Evolutionary conservation across 208 protist species (phyloP), one percentile per base, ranked within the genome.

Genomic region (Acanthamoeba healyi): DNA sequence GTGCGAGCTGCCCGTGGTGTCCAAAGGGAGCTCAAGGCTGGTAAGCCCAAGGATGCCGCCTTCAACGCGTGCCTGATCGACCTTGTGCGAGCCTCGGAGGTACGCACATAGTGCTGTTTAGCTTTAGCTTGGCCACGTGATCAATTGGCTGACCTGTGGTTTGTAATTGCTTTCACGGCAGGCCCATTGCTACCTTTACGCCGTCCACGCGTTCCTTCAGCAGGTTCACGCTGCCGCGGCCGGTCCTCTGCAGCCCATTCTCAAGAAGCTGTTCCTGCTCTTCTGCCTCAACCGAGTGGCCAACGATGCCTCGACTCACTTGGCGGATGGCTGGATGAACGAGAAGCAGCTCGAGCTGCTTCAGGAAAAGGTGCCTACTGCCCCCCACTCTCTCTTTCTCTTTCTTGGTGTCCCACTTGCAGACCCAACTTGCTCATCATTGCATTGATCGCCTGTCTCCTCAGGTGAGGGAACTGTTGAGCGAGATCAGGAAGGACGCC

Each of bases 61-160:
- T 93, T 32, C 29, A 61, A 93, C 38, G 88, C 44, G 40, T 93
- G 88, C 67, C 65, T 93, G 26, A 93, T 81, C 32, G 88, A 93
- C 34, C 65, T 93, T 15, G 88, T 93, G 17, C 86, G 32, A 65
- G 86, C 86, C 54, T 92, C 67, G 1, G 67, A 42, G 34, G 34
- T 38, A 77, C 0, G 36, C 70, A 46, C 19, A 32, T 4, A 7
- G 7, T 2, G 65, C 29, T 81, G 6, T 46, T 6, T 46, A 5
- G 3, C 70, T 46, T 22, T 24, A 0, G 5, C 0, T n/a, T 46
- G n/a, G n/a, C n/a, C 74, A 32, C 32, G 36, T 54, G 10, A 15
- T 3, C 72, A 5, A 40, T 81, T 29, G 15, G 10, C 32, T 70
- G 26, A 38, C 29, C 32, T 38, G 26, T 34, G 7, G 9, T 42